phyloP scores from a whole-genome alignment of 192 early-diverging fungal species.

The Backusella parvicylindrica region DNA sequence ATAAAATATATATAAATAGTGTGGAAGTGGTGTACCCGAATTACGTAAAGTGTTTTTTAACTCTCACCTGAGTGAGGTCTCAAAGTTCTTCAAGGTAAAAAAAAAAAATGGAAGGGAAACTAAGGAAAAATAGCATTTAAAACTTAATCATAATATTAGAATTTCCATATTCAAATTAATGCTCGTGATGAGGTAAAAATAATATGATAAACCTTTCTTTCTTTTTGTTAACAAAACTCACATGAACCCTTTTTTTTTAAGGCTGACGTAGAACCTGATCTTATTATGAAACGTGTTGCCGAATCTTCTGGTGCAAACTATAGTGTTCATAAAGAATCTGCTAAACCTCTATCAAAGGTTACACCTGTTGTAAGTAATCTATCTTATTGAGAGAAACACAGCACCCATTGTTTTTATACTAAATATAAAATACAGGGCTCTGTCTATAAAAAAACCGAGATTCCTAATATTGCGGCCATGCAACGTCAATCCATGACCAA shows the following conservation, averaged over 20 bases:
- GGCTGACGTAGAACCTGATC: conserved; percentile 74
- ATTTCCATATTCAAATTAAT: conserved; percentile 85
- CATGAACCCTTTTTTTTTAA: not conserved
- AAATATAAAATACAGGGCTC: too few species aligned
- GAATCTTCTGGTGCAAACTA: conserved; percentile 91
- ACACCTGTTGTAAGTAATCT: conserved; percentile 46
- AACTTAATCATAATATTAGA: conserved; percentile 34
- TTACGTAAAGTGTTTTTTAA: conserved; percentile 86
- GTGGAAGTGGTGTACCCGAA: conserved; percentile 92
- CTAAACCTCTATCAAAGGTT: conserved; percentile 33
- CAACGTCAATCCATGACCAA: conserved; percentile 46
- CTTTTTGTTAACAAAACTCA: too few species aligned
- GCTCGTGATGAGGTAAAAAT: conserved; percentile 67
- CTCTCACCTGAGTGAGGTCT: conserved; percentile 78
- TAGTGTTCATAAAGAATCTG: conserved; percentile 64
- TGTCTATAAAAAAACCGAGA: conserved; percentile 56
- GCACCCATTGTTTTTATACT: too few species aligned
- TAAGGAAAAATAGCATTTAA: not conserved
- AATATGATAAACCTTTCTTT: too few species aligned
- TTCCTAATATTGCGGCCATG: conserved; percentile 54
- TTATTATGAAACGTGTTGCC: conserved; percentile 82
- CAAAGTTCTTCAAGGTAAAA: conserved; percentile 71
- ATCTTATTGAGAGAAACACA: not conserved
- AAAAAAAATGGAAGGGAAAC: not conserved
- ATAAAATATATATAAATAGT: too few species aligned